Percentiles rank a stretch among this genome's conserved stretches.
Conservation (phyloP, 352 stramenopile species). For the Phytophthora brassicae region DNA sequence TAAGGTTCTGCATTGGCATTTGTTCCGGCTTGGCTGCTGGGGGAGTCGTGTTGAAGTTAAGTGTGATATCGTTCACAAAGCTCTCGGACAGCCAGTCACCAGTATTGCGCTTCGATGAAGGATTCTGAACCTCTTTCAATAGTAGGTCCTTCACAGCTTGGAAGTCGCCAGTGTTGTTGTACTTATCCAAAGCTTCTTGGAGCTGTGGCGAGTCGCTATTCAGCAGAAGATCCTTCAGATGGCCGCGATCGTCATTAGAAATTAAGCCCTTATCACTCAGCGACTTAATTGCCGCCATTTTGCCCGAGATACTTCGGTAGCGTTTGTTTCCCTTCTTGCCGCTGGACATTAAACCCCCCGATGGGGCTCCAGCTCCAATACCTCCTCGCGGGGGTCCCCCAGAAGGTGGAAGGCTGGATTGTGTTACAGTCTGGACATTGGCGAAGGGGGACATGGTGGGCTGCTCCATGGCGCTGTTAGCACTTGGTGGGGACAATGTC, state of each 20-base stretch:
- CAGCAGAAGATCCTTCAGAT: slow-evolving; percentile 76
- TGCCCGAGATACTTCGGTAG: slow-evolving; percentile 75
- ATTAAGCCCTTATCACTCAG: slow-evolving; percentile 75
- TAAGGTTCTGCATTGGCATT: slow-evolving; percentile 23
- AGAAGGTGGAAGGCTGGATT: slow-evolving; percentile 9
- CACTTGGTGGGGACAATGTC: slow-evolving; percentile 26
- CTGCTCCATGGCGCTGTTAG: slow-evolving; percentile 12
- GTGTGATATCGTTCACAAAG: slow-evolving; percentile 72
- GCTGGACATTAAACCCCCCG: slow-evolving; percentile 30
- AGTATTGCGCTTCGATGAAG: slow-evolving; percentile 70
- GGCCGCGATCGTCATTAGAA: slow-evolving; percentile 61
- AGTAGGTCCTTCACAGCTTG: slow-evolving; percentile 72
- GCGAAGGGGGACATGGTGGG: slow-evolving; percentile 30
- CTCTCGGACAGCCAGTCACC: slow-evolving; percentile 74
- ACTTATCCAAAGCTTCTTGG: slow-evolving; percentile 73
- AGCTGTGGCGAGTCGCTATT: slow-evolving; percentile 79
- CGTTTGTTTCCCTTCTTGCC: slow-evolving; percentile 74
- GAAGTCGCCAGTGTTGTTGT: slow-evolving; percentile 80
- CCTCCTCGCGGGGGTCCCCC: slow-evolving; percentile 22
- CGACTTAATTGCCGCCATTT: slow-evolving; percentile 85
- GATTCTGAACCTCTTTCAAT: slow-evolving; percentile 60
- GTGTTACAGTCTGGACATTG: slow-evolving; percentile 17
- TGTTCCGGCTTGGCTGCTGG: slow-evolving; percentile 20
- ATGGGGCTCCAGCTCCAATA: slow-evolving; percentile 18
- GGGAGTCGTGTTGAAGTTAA: slow-evolving; percentile 46